phyloP scores from a whole-genome alignment of 805 yeast genomes.

The Metschnikowia lochheadii region DNA sequence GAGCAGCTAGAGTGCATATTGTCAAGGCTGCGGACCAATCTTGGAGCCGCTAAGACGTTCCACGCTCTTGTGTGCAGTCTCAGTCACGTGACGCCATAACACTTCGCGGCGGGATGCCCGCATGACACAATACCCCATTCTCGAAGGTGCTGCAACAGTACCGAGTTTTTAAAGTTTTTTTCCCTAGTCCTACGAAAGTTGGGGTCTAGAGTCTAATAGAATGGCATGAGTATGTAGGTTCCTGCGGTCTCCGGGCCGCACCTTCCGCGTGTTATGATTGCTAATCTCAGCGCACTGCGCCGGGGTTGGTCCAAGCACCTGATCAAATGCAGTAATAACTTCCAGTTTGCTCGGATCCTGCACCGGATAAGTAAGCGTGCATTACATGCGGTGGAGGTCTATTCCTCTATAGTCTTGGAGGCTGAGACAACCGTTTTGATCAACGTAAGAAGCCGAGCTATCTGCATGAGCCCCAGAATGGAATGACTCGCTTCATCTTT shows the following conservation, averaged over 20 bases:
- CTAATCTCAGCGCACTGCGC: neutral
- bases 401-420: conserved; percentile 7
- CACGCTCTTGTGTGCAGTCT: neutral
- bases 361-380: conserved; percentile 2
- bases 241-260: no score
- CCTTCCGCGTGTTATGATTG: neutral
- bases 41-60: neutral
- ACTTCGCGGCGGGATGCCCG: neutral
- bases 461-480: conserved; percentile 41
- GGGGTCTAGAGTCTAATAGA: neutral
- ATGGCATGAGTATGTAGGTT: no score
- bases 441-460: conserved; percentile 34
- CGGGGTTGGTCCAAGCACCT: neutral
- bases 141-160: no score
- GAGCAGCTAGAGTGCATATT: neutral
- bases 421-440: conserved; percentile 11
- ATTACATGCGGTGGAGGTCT: neutral
- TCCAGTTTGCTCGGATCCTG: neutral
- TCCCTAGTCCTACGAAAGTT: neutral
- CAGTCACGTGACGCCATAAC: neutral
- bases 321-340: neutral
- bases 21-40: neutral
- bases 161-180: no score
- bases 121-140: neutral
- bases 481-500: conserved; percentile 24